A percentile compares a stretch with the other conserved stretches of the same genome.
These are phyloP conservation scores for Myotisia sp. DNA, from an alignment of 2,329 filamentous ascomycete genomes.

Conservation along the genomic window DNA sequence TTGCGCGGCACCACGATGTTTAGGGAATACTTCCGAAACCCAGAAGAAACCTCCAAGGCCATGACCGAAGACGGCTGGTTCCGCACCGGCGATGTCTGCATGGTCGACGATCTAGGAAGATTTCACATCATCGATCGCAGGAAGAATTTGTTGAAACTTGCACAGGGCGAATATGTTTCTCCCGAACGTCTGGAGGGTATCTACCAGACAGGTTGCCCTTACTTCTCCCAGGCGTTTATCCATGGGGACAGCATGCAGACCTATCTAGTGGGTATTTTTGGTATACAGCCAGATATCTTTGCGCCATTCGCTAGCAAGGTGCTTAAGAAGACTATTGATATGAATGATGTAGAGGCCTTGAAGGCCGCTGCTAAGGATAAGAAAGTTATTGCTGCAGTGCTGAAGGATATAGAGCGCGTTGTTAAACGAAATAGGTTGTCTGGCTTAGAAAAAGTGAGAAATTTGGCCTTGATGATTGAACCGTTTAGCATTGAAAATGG, in stretches of 20 bases:
- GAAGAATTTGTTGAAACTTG: conserved; percentile 98
- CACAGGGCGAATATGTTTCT: conserved; percentile 95
- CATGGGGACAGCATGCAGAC: conserved; percentile 80
- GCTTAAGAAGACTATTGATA: conserved; percentile 50
- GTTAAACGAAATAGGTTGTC: conserved; percentile 79
- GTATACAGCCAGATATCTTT: conserved; percentile 72
- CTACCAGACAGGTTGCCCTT: conserved; percentile 65
- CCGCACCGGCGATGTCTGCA: conserved; percentile 82
- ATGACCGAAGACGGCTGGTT: conserved; percentile 91
- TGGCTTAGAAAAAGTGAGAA: conserved; percentile 70
- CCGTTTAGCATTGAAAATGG: conserved; percentile 92
- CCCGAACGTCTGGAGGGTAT: conserved; percentile 96
- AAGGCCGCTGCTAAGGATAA: conserved; percentile 52
- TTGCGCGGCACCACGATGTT: conserved; percentile 70
- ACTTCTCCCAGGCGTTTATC: conserved; percentile 69
- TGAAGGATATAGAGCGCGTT: conserved; percentile 65
- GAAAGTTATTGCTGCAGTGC: conserved; percentile 57
- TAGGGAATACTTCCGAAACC: conserved; percentile 77
- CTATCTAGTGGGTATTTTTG: conserved; percentile 72
- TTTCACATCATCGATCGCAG: conserved; percentile 89
- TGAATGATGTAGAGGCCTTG: conserved; percentile 53
- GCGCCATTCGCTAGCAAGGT: conserved; percentile 66
- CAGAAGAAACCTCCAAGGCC: conserved; percentile 69
- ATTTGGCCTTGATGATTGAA: conserved; percentile 61
- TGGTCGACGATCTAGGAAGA: conserved; percentile 70